Base-by-base conservation (phyloP, 2,329 filamentous ascomycete species). In the Trichoderma arundinaceum region DNA sequence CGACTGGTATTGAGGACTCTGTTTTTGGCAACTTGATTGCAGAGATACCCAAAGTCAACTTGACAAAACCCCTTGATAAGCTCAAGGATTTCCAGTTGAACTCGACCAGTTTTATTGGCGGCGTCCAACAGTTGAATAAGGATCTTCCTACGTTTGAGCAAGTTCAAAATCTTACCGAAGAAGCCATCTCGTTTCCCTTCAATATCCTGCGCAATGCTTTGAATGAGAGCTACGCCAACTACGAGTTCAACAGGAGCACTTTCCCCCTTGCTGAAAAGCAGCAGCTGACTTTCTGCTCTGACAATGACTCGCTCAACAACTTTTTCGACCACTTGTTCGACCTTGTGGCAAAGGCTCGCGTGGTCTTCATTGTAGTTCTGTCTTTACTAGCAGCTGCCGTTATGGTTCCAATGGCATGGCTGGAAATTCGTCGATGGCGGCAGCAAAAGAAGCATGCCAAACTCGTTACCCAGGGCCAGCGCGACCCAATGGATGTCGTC, bases 181-280 rank as follows among this genome's bases (percentile, higher is more conserved):
- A 84, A 63, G 86, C 91, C 46, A 90, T 98, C 64, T 83, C 88
- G 1, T 79, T 89, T 1, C 95, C 95, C 0, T 98, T 99, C 76
- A 85, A 94, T 71, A 81, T 92, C 68, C 87, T 97, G 72, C 92
- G 91, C 72, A 80, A 83, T 68, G 81, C 90, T 53, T 85, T 99
- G 72, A 90, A 92, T 69, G 79, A 88, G 13, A 88, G 84, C 39
- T 85, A 95, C 72, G 85, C 87, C 57, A 84, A 81, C 68, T 98
- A 93, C 82, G 84, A 82, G 38, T 96, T 98, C 75, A 88, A 97
- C 74, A 84, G 88, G 15, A 86, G 86, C 12, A 78, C 90, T 9
- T 94, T 99, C 71, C 92, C 94, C 0, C 84, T 97, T 2, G 93
- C 95, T 1, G 81, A 89, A 71, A 97, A 96, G 80, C 85, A 96